Evolutionary conservation across 495 filamentous ascomycete species (phyloP).

Genomic region (Podospora pseudopauciseta): DNA sequence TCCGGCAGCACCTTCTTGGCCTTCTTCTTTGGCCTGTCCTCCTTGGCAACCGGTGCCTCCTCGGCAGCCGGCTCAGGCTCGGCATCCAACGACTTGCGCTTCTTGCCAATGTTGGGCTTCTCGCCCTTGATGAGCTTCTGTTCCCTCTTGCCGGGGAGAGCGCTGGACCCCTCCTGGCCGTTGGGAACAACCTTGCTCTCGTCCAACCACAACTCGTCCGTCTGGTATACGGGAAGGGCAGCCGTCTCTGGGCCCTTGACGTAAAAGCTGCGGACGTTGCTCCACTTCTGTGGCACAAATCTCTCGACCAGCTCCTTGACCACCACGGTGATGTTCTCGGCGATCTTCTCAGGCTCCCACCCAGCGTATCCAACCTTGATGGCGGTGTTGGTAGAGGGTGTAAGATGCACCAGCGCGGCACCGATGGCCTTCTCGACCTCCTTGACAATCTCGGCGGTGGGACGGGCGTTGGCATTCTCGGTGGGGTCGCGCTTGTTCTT

Average conservation of each 20-base stretch:
- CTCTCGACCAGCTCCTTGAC: conserved; percentile 65
- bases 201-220: conserved; percentile 83
- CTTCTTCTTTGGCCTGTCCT: conserved; percentile 51
- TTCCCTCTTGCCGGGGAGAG: conserved; percentile 31
- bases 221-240: conserved; percentile 87
- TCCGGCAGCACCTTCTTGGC: conserved; percentile 44
- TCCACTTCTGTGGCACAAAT: conserved; percentile 79
- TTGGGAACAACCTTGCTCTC: conserved; percentile 70
- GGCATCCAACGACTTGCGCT: conserved; percentile 54
- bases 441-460: conserved; percentile 56
- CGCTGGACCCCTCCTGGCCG: conserved; percentile 49
- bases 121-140: conserved; percentile 42
- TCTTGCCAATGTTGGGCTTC: conserved; percentile 60
- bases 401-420: conserved; percentile 57
- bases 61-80: conserved; percentile 42
- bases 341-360: conserved; percentile 69
- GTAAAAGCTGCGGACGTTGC: conserved; percentile 75
- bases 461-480: conserved; percentile 37
- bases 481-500: conserved; percentile 37
- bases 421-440: conserved; percentile 70
- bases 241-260: conserved; percentile 83
- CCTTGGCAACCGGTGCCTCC: conserved; percentile 40
- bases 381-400: conserved; percentile 33
- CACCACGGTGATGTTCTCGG: conserved; percentile 74
- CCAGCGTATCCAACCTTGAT: conserved; percentile 68